Evolutionary conservation across 257 asterid genomes (phyloP).

Genomic region (Gynochthodes officinalis): DNA sequence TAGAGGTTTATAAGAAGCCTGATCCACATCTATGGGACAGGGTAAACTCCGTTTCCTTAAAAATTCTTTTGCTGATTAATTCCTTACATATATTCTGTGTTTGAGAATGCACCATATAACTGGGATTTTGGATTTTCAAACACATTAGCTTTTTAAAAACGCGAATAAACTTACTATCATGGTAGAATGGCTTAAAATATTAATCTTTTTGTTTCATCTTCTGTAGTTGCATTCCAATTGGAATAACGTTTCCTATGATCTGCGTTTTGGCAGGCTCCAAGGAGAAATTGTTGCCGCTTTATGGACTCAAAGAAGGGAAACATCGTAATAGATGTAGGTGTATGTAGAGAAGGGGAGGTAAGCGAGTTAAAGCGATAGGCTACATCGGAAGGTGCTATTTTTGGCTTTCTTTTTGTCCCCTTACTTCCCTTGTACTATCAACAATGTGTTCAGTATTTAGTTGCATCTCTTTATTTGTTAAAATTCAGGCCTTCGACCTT

Average conservation of each 20-base stretch:
- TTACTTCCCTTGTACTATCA: conserved; percentile 10
- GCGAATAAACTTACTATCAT: too few species aligned
- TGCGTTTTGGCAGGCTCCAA: conserved; percentile 54
- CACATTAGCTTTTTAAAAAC: too few species aligned
- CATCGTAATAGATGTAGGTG: conserved; percentile 62
- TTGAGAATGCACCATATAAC: neutral
- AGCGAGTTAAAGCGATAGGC: conserved; percentile 28
- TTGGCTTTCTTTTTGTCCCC: neutral
- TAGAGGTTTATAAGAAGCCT: conserved; percentile 57
- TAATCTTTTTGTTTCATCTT: neutral
- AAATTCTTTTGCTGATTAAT: neutral
- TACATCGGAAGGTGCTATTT: neutral
- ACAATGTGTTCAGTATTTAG: conserved; percentile 17
- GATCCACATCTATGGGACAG: conserved; percentile 73
- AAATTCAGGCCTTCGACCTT: conserved; percentile 2
- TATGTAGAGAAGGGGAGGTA: conserved; percentile 72
- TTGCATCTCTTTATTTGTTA: conserved; percentile 40
- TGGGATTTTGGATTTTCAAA: neutral
- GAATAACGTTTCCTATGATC: conserved; percentile 2
- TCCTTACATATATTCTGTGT: neutral
- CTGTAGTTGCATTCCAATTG: neutral
- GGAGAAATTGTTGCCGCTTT: conserved; percentile 84
- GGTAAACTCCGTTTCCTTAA: conserved; percentile 32
- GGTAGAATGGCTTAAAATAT: too few species aligned
- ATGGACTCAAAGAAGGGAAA: conserved; percentile 33